Evolutionary conservation across 805 yeast species (phyloP), one percentile per base, ranked within the genome.

Genomic region (Starmerella bombi): DNA sequence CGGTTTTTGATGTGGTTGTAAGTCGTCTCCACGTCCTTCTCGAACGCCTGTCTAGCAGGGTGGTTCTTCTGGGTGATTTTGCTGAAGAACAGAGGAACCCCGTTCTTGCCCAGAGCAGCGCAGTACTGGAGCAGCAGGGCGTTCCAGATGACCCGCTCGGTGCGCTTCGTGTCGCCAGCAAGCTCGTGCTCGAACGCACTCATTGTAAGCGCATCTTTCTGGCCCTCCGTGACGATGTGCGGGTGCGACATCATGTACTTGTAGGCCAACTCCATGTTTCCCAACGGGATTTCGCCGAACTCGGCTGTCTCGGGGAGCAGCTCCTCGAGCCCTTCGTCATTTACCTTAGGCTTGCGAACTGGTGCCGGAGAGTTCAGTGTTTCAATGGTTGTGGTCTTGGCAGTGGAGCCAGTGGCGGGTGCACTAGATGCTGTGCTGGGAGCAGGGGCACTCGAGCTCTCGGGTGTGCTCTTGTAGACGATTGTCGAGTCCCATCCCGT

Each of bases 171-270:
- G 36, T 83, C 69, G 17, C 75, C 79, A 12, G 70, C 74, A 45
- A 88, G 66, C 57, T 84, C 83, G 41, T 67, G 65, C 53, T 88
- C 93, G 59, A 91, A 91, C 0, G 96, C 93, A 17, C 78, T 77
- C 95, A 88, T 86, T 57, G 86, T 67, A 44, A 91, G 71, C 0
- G 94, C 83, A 59, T 91, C 97, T 56, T 86, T 84, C 57, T 91
- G 96, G 46, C 77, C 76, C 49, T 79, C 84, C 3, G 74, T 74
- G 37, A 86, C 74, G 42, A 91, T 81, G 43, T 70, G 66, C 30
- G 81, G 73, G 59, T 82, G 57, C 56, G 57, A 34, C 67, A 63
- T 49, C 50, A 80, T 62, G 59, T 64, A 75, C 37, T 61, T 62
- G 47, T 75, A 69, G 50, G 77, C 66, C 40, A 62, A 58, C n/a